Percentiles rank a stretch among this genome's conserved stretches.
Evolutionary conservation across 768 basidiomycete species (phyloP).

Genomic region (Agrocybe praecox): DNA sequence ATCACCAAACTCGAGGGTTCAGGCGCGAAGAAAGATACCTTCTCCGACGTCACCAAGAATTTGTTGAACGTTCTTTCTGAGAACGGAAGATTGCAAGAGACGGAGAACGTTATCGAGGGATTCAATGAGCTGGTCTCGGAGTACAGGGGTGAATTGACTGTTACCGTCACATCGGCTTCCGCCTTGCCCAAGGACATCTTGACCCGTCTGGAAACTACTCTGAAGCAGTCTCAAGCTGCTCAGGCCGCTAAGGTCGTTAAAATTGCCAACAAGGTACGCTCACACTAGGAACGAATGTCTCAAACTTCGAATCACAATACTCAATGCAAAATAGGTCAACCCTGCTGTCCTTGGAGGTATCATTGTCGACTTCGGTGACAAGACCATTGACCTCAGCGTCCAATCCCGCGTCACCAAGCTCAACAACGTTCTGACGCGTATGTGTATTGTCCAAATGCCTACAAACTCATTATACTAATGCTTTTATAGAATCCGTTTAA

Average conservation of each 20-base stretch:
- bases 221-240: slow-evolving; percentile 87
- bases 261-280: slow-evolving; percentile 83
- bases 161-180: slow-evolving; percentile 86
- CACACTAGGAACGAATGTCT: slow-evolving; percentile 4
- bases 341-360: slow-evolving; percentile 89
- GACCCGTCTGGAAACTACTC: slow-evolving; percentile 75
- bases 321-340: slow-evolving; percentile 66
- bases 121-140: slow-evolving; percentile 89
- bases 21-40: slow-evolving; percentile 68
- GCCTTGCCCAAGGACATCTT: slow-evolving; percentile 80
- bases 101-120: slow-evolving; percentile 84
- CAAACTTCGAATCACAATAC: not conserved
- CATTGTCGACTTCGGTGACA: slow-evolving; percentile 97
- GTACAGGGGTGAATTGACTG: slow-evolving; percentile 91
- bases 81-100: slow-evolving; percentile 89
- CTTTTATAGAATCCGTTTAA: slow-evolving; percentile 42
- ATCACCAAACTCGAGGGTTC: slow-evolving; percentile 66
- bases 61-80: slow-evolving; percentile 87
- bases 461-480: not conserved
- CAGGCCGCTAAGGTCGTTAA: slow-evolving; percentile 88
- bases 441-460: slow-evolving; percentile 26
- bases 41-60: slow-evolving; percentile 90
- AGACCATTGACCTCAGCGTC: slow-evolving; percentile 96
- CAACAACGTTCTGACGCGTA: slow-evolving; percentile 85
- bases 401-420: slow-evolving; percentile 93